Evolutionary conservation across 23 red algal species (phyloP).

Genomic region (Cyanidiococcus yangmingshanensis): DNA sequence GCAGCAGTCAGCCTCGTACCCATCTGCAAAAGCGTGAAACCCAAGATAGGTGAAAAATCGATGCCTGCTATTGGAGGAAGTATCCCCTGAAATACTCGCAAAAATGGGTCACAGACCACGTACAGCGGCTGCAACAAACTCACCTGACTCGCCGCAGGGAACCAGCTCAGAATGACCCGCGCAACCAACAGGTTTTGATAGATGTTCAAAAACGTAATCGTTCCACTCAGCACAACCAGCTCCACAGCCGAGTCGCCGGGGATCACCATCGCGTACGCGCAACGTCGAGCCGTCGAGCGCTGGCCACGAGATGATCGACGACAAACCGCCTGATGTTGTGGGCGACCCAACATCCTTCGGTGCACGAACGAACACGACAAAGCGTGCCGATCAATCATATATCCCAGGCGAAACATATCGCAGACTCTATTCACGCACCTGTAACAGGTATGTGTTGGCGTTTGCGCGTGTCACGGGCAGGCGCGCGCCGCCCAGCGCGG

Average conservation of each 20-base stretch:
- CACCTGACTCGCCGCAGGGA: slow-evolving; percentile 13
- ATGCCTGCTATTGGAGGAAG: not conserved
- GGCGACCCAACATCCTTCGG: not conserved
- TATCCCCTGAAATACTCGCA: not conserved
- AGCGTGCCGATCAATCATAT: not conserved
- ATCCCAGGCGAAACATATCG: not conserved
- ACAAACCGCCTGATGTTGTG: too few relatives aligned
- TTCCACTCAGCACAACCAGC: not conserved
- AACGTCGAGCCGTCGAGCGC: not conserved
- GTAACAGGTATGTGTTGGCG: too few relatives aligned
- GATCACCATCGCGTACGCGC: not conserved
- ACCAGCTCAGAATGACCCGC: slow-evolving; percentile 9
- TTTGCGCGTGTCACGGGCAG: not conserved
- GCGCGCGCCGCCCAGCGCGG: not conserved
- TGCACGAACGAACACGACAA: not conserved
- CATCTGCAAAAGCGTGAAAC: slow-evolving; percentile 6
- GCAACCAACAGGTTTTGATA: slow-evolving; percentile 11
- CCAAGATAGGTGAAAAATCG: slow-evolving; percentile 12
- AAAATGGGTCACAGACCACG: slow-evolving; percentile 7
- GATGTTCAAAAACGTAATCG: slow-evolving; percentile 2
- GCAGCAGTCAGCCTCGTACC: not conserved
- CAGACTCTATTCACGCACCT: too few relatives aligned
- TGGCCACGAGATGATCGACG: too few relatives aligned
- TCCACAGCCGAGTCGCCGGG: slow-evolving; percentile 4
- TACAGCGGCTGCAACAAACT: slow-evolving; percentile 2